Evolutionary conservation across 768 basidiomycete species (phyloP).

Genomic region (Serendipita indica): DNA sequence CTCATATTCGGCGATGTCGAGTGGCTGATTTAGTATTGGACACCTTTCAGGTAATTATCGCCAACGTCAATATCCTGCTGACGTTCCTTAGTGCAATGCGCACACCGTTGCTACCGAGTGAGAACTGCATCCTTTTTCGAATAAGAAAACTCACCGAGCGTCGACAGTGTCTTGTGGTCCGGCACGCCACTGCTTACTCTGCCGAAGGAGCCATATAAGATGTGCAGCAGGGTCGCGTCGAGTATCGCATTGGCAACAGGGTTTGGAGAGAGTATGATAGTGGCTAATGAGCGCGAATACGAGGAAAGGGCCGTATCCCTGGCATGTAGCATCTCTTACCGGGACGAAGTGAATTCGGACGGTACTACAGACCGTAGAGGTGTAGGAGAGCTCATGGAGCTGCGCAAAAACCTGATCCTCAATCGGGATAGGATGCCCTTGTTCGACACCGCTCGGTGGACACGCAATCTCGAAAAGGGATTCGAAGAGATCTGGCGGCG

Average conservation of each 20-base stretch:
- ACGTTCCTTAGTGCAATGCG: conserved; percentile 30
- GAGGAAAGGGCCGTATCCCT: conserved; percentile 32
- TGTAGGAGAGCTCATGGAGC: conserved; percentile 26
- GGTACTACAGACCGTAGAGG: conserved; percentile 17
- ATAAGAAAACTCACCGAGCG: neutral
- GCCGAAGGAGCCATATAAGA: conserved; percentile 33
- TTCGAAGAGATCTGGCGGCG: conserved; percentile 31
- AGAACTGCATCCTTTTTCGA: conserved; percentile 16
- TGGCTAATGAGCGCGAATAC: conserved; percentile 29
- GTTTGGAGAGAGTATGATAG: conserved; percentile 34
- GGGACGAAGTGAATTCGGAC: conserved; percentile 13
- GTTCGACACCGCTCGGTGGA: conserved; percentile 37
- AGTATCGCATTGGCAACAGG: conserved; percentile 35
- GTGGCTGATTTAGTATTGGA: conserved; percentile 39
- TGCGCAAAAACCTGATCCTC: conserved; percentile 30
- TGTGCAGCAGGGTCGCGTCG: conserved; percentile 37
- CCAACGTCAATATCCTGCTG: neutral
- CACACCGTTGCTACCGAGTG: conserved; percentile 39
- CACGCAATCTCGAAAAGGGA: conserved; percentile 33
- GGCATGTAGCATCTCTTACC: conserved; percentile 22
- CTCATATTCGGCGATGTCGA: conserved; percentile 31
- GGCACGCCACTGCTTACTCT: conserved; percentile 37
- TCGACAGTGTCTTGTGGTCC: conserved; percentile 33
- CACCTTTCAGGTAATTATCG: conserved; percentile 30
- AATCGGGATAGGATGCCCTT: conserved; percentile 29